Evolutionary conservation across 306 rosid genomes (phyloP), one percentile per base, ranked within the genome.

Genomic region (Acmispon strigosus): DNA sequence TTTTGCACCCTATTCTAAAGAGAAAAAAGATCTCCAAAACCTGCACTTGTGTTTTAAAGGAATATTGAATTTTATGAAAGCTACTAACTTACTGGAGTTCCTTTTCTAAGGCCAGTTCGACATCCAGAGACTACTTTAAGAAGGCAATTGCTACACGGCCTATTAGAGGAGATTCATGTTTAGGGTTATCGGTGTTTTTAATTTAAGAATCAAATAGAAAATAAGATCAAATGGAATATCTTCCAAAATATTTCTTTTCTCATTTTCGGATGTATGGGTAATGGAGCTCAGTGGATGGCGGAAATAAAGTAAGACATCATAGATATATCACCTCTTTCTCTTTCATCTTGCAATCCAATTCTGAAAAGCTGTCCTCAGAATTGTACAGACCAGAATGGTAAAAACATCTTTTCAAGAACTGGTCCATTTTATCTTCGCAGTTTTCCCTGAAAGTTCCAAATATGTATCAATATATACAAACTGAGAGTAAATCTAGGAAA

Each of bases 381-480:
- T 77, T 71, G 62, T 94, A 94, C 67, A 82, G 86, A 51, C 98
- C 97, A 64, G 95, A 89, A 71, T 94, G 98, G 84, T 94, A 94
- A 77, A 89, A 94, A 66, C 98, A 94, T 81, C 94, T 81, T 78
- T 82, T 83, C 72, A 90, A 84, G 81, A 94, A 94, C 34, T 79
- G 78, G 64, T 86, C 90, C 98, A 94, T 94, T 81, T 94, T 94
- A 70, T 89, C 96, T 70, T 84, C 92, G 50, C 96, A 94, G 71
- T 94, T 90, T 82, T 72, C 97, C 82, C 97, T 94, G 80, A 20
- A 57, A 80, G 72, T 60, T 42, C 16, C 59, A 43, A 66, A 69
- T 5, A 65, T 10, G 4, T 53, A 66, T 77, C 73, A 74, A 55
- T 49, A 66, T 60, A 24, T 59, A 27, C 27, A 78, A 61, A 66